Evolutionary conservation across 176 grass and related monocot genomes (phyloP), one percentile per base, ranked within the genome.

Genomic region (Phyllostachys edulis): DNA sequence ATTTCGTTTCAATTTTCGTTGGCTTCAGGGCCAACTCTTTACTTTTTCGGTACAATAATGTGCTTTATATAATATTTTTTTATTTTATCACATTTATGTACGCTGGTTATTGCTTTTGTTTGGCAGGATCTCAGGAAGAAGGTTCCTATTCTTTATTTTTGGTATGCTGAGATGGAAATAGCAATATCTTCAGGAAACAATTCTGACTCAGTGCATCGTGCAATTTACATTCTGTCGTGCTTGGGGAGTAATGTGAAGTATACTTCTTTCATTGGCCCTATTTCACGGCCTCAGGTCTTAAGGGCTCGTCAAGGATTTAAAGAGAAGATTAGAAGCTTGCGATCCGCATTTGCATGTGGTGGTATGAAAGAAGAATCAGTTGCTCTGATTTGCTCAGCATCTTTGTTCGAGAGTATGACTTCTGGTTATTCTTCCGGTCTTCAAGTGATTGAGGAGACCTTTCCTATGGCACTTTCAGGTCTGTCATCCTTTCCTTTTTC

Each of bases 221-320:
- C 93, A 47, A 51, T 98, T 71, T 85, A 98, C 80, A 87, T 98
- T 77, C 84, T 98, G 45, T 98, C 91, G 63, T 93, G 92, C 82
- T 88, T 95, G 75, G 96, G 92, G 47, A 86, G 87, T 79, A 98
- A 88, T 85, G 11, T 79, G 26, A 95, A 90, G 32, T 98, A 93
- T 79, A 71, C 87, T 41, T 91, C 92, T 73, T 98, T 92, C 27
- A 50, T 47, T 62, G 51, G 87, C 52, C 80, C 89, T 77, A 71
- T 88, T 78, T 89, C 92, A 38, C 80, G 90, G n/a, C 87, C 86
- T 49, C 96, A 95, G 70, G 87, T 95, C 40, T 86, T 98, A 65
- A 87, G 85, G 67, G 96, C 90, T 72, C 96, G 87, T 62, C 96
- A 98, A 88, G 96, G 96, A 60, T 98, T 98, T 71, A 98, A 92